phyloP scores from a whole-genome alignment of 2,329 filamentous ascomycete species.

The Dactylella cylindrospora region DNA sequence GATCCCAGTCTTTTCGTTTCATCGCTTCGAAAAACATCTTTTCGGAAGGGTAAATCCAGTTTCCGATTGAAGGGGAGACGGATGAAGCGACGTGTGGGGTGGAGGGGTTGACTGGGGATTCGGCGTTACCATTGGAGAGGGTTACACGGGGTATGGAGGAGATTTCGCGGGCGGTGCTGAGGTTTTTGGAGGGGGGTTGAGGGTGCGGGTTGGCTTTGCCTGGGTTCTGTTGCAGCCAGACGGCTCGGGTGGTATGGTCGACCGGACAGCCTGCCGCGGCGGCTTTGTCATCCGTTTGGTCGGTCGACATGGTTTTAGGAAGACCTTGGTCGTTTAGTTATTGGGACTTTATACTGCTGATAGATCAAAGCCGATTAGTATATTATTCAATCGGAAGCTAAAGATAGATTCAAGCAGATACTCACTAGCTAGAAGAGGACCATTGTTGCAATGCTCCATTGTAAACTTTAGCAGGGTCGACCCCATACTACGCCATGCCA shows the following conservation, averaged over 20 bases:
- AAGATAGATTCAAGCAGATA: too few relatives aligned
- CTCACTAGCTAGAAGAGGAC: too few relatives aligned
- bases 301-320: too few relatives aligned
- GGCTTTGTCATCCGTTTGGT: too few relatives aligned
- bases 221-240: constrained; percentile 66
- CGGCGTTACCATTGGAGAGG: constrained; percentile 50
- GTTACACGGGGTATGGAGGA: constrained; percentile 74
- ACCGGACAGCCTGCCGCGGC: constrained; percentile 70
- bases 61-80: constrained; percentile 60
- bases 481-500: too few relatives aligned
- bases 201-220: constrained; percentile 45
- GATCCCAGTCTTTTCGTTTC: constrained; percentile 81
- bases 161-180: constrained; percentile 70
- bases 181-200: constrained; percentile 51
- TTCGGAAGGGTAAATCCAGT: constrained; percentile 97
- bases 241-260: constrained; percentile 82
- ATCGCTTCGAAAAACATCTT: constrained; percentile 98
- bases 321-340: too few relatives aligned
- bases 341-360: too few relatives aligned
- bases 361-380: too few relatives aligned
- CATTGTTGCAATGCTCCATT: too few relatives aligned
- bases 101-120: constrained; percentile 51
- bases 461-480: too few relatives aligned
- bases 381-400: too few relatives aligned
- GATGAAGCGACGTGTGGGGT: constrained; percentile 53